Evolutionary conservation across 225 moss, liverwort and hornwort genomes (phyloP).

Genomic region (Antitrichia curtipendula): DNA sequence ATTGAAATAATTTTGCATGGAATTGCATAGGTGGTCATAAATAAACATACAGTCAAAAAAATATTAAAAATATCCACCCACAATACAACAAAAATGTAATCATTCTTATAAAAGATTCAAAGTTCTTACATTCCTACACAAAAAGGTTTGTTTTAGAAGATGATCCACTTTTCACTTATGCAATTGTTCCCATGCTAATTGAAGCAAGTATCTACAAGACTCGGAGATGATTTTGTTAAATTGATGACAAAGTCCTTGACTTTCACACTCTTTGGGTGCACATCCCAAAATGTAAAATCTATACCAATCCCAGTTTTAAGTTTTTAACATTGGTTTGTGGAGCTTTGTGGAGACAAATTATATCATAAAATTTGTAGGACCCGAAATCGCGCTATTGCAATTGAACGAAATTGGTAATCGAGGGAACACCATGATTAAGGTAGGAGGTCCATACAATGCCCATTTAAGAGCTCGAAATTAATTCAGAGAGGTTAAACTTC

Average conservation of each 20-base stretch:
- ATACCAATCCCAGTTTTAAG: fast-evolving
- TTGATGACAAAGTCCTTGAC: neutral
- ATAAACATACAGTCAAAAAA: neutral
- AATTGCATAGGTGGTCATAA: neutral
- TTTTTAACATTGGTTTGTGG: neutral
- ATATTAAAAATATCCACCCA: neutral
- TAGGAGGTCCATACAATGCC: no score
- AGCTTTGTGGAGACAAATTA: neutral
- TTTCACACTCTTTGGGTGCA: fast-evolving
- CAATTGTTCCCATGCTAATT: neutral
- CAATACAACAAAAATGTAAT: neutral
- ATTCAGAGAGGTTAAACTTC: no score
- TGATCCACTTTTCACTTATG: neutral
- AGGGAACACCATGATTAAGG: no score
- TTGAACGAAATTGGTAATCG: neutral
- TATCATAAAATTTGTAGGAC: neutral
- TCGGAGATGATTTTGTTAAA: neutral
- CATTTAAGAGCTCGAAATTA: no score
- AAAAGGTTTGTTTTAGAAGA: neutral
- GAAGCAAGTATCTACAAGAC: fast-evolving
- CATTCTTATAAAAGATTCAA: neutral
- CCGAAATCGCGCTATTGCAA: neutral
- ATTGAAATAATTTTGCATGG: fast-evolving
- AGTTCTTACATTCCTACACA: neutral
- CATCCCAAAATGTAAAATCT: neutral